Percentiles rank a stretch among this genome's conserved stretches.
These are phyloP conservation scores for Sugiyamaella smithiae DNA, from an alignment of 805 yeast species.

Conservation along the genomic window DNA sequence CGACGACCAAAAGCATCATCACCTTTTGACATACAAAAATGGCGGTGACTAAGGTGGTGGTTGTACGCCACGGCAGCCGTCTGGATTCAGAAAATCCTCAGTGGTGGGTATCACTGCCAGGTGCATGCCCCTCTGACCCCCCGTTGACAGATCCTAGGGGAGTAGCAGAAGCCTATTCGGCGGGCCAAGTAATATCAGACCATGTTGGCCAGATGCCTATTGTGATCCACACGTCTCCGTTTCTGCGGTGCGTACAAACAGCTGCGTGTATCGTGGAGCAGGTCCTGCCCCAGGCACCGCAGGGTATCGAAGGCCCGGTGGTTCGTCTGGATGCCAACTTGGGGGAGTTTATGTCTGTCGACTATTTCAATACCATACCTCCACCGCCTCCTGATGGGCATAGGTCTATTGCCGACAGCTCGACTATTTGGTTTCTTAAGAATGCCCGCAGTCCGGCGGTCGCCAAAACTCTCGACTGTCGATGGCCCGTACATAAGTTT, in stretches of 20 bases:
- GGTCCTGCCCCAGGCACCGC: conserved; percentile 8
- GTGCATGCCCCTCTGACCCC: conserved; percentile 36
- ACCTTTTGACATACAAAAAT: background rate
- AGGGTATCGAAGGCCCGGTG: conserved; percentile 1
- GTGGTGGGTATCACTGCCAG: conserved; percentile 34
- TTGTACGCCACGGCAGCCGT: conserved; percentile 37
- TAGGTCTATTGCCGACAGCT: conserved; percentile 26
- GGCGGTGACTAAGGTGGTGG: conserved; percentile 22
- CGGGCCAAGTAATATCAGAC: conserved; percentile 23
- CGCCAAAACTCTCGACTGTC: conserved; percentile 22
- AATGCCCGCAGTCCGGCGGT: conserved; percentile 7
- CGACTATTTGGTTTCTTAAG: conserved; percentile 25
- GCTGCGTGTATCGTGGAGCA: conserved; percentile 30
- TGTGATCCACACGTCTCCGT: conserved; percentile 35
- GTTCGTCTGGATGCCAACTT: conserved; percentile 32
- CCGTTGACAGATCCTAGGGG: conserved; percentile 34
- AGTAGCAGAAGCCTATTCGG: conserved; percentile 27
- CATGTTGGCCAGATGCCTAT: conserved; percentile 14
- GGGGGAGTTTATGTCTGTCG: conserved; percentile 41
- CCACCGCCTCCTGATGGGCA: conserved; percentile 40
- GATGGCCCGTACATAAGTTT: conserved; percentile 28
- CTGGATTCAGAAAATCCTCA: conserved; percentile 31
- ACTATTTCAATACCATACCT: conserved; percentile 32
- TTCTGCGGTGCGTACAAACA: conserved; percentile 39
- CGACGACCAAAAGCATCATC: no score